A percentile compares a stretch with the other conserved stretches of the same genome.
These are phyloP conservation scores for Lentinula edodes DNA, from an alignment of 768 basidiomycete species.

Conservation along the genomic window DNA sequence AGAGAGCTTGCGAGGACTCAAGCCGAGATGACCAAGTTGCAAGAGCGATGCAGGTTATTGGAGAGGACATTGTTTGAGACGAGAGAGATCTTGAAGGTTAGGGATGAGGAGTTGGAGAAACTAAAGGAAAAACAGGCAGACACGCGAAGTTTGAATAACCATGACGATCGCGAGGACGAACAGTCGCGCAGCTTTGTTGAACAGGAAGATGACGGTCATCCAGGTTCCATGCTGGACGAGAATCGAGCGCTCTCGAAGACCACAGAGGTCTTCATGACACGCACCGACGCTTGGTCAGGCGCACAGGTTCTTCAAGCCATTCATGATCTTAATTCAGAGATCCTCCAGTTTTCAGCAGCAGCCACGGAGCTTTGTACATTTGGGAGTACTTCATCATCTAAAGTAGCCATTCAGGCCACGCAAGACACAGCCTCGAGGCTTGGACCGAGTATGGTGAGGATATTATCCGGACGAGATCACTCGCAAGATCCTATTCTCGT, in stretches of 20 bases:
- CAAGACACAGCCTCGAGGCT: conserved; percentile 58
- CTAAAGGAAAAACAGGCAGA: conserved; percentile 28
- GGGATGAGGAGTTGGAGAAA: conserved; percentile 57
- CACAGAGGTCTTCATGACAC: conserved; percentile 65
- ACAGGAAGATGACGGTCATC: neutral
- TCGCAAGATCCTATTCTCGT: conserved; percentile 73
- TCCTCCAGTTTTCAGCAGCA: conserved; percentile 73
- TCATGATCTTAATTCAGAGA: conserved; percentile 75
- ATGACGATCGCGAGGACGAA: conserved; percentile 8
- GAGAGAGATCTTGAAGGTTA: conserved; percentile 48
- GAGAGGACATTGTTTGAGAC: conserved; percentile 63
- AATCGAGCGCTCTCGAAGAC: conserved; percentile 52
- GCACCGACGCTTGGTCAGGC: conserved; percentile 71
- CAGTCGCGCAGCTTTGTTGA: neutral
- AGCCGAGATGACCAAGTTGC: conserved; percentile 46
- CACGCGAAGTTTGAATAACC: conserved; percentile 5
- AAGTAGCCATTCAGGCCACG: conserved; percentile 44
- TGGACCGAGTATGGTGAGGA: conserved; percentile 55
- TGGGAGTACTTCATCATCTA: conserved; percentile 29
- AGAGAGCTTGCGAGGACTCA: conserved; percentile 50
- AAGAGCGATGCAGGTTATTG: conserved; percentile 58
- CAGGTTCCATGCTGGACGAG: conserved; percentile 31
- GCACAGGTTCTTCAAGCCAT: conserved; percentile 75
- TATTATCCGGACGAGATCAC: conserved; percentile 61
- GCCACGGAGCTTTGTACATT: conserved; percentile 66